Base-by-base conservation (phyloP, 2,329 filamentous ascomycete species). In the Fusarium nelsonii region DNA sequence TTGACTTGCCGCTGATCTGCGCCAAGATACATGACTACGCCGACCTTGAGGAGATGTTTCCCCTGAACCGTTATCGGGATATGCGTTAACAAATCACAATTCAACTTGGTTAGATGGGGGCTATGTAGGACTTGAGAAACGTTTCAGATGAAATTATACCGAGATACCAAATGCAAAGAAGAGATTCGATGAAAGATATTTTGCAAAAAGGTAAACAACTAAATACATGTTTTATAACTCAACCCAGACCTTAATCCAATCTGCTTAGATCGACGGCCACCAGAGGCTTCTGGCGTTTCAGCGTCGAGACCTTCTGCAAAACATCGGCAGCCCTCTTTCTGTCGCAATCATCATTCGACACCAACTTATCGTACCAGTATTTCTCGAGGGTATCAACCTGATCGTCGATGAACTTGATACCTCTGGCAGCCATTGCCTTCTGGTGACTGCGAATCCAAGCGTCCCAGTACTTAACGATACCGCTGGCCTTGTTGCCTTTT, bases 1-100 rank as follows among this genome's bases (percentile, higher is more conserved):
- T 48, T 46, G 54, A 58, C 49, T 39, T 63, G 36, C 60, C 53
- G 14, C 33, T 51, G 33, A 40, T 62, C 28, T 62, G 45, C 37
- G 40, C 40, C 7, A 10, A 40, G 8, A 32, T 54, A 39, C 10
- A 49, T 54, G 6, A 39, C 28, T 26, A 37, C 8, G 37, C 37
- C 14, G 45, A 28, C 11, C 53, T 62, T 34, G 45, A 40, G 18
- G 58, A 58, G 18, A 57, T 62, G 46, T 62, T 36, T 23, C 46
- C 46, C 18, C 18, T 62, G 28, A 28, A 44, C 39, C 4, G 34
- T 16, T 61, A 57, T 36, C 36, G 36, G 26, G 48, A 59, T 44
- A 45, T 37, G 46, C 33, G 7, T 49, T 49, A 49, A 36, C 10
- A 37, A 49, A 51, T 18, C 12, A 51, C 18, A 53, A 33, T 51